phyloP scores from a whole-genome alignment of 495 filamentous ascomycete species.

The Apiosordaria backusii region DNA sequence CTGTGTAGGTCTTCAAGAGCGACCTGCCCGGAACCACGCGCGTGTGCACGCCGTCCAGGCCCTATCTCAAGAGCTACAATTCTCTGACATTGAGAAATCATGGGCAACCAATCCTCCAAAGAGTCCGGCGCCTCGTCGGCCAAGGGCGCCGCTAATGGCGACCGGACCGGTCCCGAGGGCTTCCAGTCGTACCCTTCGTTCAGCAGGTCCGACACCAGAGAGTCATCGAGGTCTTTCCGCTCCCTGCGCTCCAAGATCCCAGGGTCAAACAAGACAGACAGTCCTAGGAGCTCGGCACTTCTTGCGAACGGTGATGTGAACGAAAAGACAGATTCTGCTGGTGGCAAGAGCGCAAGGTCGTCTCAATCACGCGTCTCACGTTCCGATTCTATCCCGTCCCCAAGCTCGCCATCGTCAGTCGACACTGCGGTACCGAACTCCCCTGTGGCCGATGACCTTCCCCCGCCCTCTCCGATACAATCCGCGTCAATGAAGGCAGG shows the following conservation, averaged over 20 bases:
- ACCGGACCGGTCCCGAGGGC: conserved; percentile 33
- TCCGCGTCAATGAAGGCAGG: conserved; percentile 65
- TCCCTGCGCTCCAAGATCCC: conserved; percentile 62
- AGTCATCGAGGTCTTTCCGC: conserved; percentile 86
- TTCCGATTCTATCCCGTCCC: conserved; percentile 39
- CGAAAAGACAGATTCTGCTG: conserved; percentile 73
- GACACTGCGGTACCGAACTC: conserved; percentile 33
- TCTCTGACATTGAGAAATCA: conserved; percentile 43
- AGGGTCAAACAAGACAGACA: conserved; percentile 62
- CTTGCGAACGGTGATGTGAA: conserved; percentile 57
- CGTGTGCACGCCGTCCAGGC: conserved; percentile 39
- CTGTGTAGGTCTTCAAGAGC: conserved; percentile 41
- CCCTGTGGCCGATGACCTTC: conserved; percentile 56
- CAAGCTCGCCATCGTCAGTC: conserved; percentile 40
- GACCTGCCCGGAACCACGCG: conserved; percentile 36
- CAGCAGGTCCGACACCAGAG: conserved; percentile 89
- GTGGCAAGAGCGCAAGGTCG: conserved; percentile 56
- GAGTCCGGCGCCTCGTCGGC: conserved; percentile 46
- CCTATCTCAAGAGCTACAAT: conserved; percentile 31
- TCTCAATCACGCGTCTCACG: conserved; percentile 39
- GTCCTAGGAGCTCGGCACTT: conserved; percentile 70
- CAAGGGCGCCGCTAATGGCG: conserved; percentile 37
- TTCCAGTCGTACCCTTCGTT: conserved; percentile 86
- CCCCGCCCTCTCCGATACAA: conserved; percentile 86
- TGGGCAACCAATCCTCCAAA: conserved; percentile 95